Conservation (phyloP, 129 eudicot genomes). For the Centrapalus pauciflorus region DNA sequence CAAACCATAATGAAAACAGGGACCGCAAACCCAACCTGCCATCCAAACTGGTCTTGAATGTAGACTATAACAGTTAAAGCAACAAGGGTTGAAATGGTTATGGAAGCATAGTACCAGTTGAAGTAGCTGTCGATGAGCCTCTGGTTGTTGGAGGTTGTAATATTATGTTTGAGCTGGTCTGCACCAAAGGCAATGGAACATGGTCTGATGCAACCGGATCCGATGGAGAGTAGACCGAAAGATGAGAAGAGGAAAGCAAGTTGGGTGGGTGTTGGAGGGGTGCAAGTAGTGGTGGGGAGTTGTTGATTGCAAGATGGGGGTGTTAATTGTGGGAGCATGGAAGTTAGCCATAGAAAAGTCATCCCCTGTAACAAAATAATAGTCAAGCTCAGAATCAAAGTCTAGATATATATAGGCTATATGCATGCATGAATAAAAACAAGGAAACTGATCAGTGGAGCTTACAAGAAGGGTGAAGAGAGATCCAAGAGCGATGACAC, state of each 20-base stretch:
- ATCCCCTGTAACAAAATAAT: constrained; percentile 42
- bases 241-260: constrained; percentile 32
- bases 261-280: constrained; percentile 33
- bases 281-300: constrained; percentile 22
- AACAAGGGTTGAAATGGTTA: constrained; percentile 16
- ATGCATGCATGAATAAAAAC: neutral
- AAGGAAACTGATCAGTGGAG: neutral
- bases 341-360: constrained; percentile 54
- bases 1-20: constrained; percentile 42
- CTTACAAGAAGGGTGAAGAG: constrained; percentile 27
- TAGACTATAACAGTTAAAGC: constrained; percentile 45
- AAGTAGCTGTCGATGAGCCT: constrained; percentile 44
- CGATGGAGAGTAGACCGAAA: constrained; percentile 49
- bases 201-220: constrained; percentile 55
- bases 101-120: constrained; percentile 53
- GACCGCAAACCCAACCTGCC: constrained; percentile 54
- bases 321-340: constrained; percentile 50
- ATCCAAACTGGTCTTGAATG: constrained; percentile 48
- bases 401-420: neutral
- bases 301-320: constrained; percentile 47
- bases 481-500: constrained; percentile 39
- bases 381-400: neutral
- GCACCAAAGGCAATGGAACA: constrained; percentile 64
- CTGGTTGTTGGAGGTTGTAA: constrained; percentile 30
- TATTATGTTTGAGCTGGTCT: constrained; percentile 41